Evolutionary conservation across 2,329 filamentous ascomycete species (phyloP).

Genomic region (Tolypocladium ophioglossoides): DNA sequence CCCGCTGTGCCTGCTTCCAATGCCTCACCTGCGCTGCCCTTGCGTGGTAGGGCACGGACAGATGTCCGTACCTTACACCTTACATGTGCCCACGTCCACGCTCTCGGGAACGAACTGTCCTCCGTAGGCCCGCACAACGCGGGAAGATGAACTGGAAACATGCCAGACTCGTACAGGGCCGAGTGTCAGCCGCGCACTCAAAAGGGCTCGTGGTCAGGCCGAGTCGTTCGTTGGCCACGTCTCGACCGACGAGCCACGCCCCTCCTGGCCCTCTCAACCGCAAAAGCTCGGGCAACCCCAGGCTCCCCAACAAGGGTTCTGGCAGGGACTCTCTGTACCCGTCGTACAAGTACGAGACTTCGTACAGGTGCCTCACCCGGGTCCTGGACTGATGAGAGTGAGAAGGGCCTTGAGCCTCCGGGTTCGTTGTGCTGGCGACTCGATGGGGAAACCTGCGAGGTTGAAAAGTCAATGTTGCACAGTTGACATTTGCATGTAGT

Average conservation of each 20-base stretch:
- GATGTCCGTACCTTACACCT: neutral
- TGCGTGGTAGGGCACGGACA: neutral
- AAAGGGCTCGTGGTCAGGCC: neutral
- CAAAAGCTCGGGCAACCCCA: neutral
- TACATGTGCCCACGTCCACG: neutral
- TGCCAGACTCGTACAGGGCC: neutral
- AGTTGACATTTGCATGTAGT: neutral
- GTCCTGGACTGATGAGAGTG: too few relatives aligned
- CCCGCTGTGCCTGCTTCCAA: neutral
- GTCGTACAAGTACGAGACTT: too few relatives aligned
- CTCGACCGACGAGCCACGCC: neutral
- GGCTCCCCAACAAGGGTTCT: neutral
- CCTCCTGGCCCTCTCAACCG: neutral
- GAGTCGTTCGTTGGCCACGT: neutral
- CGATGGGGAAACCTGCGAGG: neutral
- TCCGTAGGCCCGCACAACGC: neutral
- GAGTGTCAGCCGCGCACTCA: neutral
- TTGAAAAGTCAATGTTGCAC: neutral
- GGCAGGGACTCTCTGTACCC: too few relatives aligned
- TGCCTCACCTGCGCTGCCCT: neutral
- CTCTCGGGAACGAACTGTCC: neutral
- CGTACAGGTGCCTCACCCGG: too few relatives aligned
- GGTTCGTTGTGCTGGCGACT: neutral
- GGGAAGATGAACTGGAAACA: neutral
- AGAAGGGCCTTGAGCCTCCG: neutral